Evolutionary conservation across 768 basidiomycete species (phyloP).

Genomic region (Tulasnella sp.): DNA sequence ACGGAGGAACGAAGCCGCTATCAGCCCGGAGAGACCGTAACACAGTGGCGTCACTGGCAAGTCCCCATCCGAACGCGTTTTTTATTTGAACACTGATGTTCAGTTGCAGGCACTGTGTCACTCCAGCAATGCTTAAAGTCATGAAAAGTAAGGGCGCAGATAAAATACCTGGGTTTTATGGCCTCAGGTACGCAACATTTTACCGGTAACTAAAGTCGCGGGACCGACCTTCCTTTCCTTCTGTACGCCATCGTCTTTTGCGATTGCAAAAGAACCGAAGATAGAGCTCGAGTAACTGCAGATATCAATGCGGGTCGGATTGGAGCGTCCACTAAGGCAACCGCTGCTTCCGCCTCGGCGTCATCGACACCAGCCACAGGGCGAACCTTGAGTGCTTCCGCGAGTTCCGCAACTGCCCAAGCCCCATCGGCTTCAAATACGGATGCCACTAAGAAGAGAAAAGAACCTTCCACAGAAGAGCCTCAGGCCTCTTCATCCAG

Average conservation of each 20-base stretch:
- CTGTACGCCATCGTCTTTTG: background rate
- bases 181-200: conserved; percentile 45
- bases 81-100: background rate
- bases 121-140: conserved; percentile 49
- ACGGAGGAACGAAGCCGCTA: conserved; percentile 43
- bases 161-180: conserved; percentile 48
- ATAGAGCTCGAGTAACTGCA: conserved; percentile 57
- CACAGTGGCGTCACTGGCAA: conserved; percentile 77
- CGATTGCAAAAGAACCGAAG: conserved; percentile 44
- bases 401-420: background rate
- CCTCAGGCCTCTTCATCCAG: background rate
- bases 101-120: conserved; percentile 59
- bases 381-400: background rate
- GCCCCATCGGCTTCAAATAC: background rate
- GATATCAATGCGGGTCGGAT: conserved; percentile 55
- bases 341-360: background rate
- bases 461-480: background rate
- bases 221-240: conserved; percentile 13
- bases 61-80: conserved; percentile 35
- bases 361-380: background rate
- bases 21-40: conserved; percentile 47
- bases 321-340: conserved; percentile 40
- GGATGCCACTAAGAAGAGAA: background rate
- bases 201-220: background rate
- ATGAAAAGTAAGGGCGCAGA: conserved; percentile 47